Evolutionary conservation across 805 yeast species (phyloP), one percentile per base, ranked within the genome.

Genomic region (Myxozyma neotropica): DNA sequence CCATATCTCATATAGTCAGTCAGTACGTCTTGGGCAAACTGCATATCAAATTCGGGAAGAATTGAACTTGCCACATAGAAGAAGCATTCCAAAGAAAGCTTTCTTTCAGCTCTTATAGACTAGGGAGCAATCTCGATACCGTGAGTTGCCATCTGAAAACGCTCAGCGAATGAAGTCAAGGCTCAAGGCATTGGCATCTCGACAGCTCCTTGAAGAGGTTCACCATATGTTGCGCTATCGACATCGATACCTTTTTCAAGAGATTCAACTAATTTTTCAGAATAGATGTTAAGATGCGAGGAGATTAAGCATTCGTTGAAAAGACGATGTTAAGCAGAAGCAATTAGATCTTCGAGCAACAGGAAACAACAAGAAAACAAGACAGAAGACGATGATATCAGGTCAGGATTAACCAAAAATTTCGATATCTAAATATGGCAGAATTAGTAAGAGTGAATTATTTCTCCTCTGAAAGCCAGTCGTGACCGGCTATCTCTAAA

Each of bases 51-150:
- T 29, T 6, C 6, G 10, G 6, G 21, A 8, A 17, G 42, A 17
- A 33, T 96, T 96, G 91, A 93, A 91, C 86, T 68, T 87, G 80
- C 65, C 54, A 88, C 47, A 91, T 79, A 43, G 89, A 89, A 31
- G 93, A 88, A 65, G 81, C 82, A 75, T 82, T 77, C 59, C 87
- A 70, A 29, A 48, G 39, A 38, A 88, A 84, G 46, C 80, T 80
- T 62, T 86, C 80, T 80, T 62, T 86, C 89, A 48, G 81, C 79
- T 72, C 88, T 85, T 73, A 88, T 93, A 44, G 85, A 87, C 61
- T 87, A 95, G 6, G 88, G 83, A 58, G 91, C 81, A 43, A 87
- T 78, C 70, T 89, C 96, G 64, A 91, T 84, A 74, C 96, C 96
- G 70, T 88, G 82, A 23, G 81, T 79, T 71, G 85, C 89, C 42